phyloP scores from a whole-genome alignment of 176 grass and related monocot genomes.

The Bothriochloa decipiens region DNA sequence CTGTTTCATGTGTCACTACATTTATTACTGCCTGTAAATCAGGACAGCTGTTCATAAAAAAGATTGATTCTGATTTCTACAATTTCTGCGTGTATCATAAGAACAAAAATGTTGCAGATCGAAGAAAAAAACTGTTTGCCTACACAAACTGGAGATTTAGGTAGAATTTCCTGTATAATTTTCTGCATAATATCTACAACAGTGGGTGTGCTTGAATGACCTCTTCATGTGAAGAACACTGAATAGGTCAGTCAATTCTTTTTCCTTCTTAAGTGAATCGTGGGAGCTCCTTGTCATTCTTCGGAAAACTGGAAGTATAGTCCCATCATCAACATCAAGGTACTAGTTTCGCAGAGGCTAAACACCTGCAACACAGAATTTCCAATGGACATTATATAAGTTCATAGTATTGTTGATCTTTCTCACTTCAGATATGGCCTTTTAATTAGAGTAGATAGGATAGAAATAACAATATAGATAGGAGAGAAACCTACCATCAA shows the following conservation, averaged over 20 bases:
- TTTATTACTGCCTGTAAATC: conserved; percentile 11
- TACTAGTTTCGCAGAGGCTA: conserved; percentile 38
- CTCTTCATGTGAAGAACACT: conserved; percentile 22
- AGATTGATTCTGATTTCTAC: not conserved
- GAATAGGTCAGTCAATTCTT: conserved; percentile 1
- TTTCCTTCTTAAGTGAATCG: not conserved
- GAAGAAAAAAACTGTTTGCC: too few species aligned
- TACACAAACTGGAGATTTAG: conserved; percentile 18
- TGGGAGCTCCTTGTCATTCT: not conserved
- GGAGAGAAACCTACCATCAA: conserved; percentile 44
- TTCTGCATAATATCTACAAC: conserved; percentile 42
- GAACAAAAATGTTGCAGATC: conserved; percentile 18
- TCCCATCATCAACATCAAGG: conserved; percentile 24
- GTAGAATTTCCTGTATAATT: not conserved
- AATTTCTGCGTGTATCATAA: not conserved
- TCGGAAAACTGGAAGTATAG: conserved; percentile 8
- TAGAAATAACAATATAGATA: conserved; percentile 5
- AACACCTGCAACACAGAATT: conserved; percentile 45
- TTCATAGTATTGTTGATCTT: not conserved
- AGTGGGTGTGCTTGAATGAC: conserved; percentile 34
- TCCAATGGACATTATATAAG: not conserved
- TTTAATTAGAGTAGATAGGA: not conserved
- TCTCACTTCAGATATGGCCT: not conserved
- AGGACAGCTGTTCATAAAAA: conserved; percentile 19
- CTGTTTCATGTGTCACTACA: not conserved